phyloP scores from a whole-genome alignment of 331 rosid genomes.

The Erythrophleum ivorense region DNA sequence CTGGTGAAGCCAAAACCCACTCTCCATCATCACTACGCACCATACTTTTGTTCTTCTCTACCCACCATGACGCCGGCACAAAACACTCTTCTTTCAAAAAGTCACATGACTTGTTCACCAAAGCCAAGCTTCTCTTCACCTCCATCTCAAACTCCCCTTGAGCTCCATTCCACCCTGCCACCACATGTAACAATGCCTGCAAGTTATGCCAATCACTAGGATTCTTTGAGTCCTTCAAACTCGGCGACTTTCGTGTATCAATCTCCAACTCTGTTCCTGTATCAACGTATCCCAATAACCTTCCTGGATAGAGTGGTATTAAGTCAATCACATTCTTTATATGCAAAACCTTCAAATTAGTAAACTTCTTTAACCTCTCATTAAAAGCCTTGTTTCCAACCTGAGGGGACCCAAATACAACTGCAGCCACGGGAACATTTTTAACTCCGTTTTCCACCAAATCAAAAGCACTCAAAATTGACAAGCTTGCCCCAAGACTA shows the following conservation, averaged over 20 bases:
- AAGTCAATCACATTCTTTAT: constrained; percentile 57
- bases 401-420: constrained; percentile 68
- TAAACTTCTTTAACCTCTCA: constrained; percentile 36
- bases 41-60: constrained; percentile 69
- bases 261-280: constrained; percentile 44
- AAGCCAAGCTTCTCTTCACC: constrained; percentile 72
- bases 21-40: constrained; percentile 58
- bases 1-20: constrained; percentile 57
- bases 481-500: constrained; percentile 54
- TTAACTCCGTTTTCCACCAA: constrained; percentile 45
- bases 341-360: constrained; percentile 61
- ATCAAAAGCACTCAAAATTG: constrained; percentile 50
- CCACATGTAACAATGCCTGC: constrained; percentile 73
- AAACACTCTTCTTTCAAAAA: constrained; percentile 49
- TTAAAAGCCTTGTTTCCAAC: constrained; percentile 72
- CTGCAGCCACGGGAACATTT: constrained; percentile 44
- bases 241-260: constrained; percentile 54
- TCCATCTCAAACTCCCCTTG: constrained; percentile 54
- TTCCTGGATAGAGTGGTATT: constrained; percentile 58
- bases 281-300: constrained; percentile 51
- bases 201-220: constrained; percentile 81
- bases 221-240: constrained; percentile 60
- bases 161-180: constrained; percentile 74
- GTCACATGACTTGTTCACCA: constrained; percentile 69
- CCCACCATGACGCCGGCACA: constrained; percentile 59